phyloP scores from a whole-genome alignment of 768 basidiomycete genomes.

The Trametopsis cervina region DNA sequence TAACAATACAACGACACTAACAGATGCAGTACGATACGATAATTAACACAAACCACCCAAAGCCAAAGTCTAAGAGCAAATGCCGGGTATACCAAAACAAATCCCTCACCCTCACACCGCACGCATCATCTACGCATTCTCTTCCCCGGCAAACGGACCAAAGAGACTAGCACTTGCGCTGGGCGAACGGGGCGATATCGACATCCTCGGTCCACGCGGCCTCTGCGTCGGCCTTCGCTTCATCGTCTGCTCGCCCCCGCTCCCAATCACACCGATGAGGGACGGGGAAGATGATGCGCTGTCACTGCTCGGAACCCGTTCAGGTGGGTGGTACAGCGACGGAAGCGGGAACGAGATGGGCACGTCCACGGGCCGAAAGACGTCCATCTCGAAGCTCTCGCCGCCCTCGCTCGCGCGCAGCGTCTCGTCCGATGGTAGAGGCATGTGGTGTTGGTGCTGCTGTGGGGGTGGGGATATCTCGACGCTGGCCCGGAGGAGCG shows the following conservation, averaged over 20 bases:
- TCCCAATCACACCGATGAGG: not conserved
- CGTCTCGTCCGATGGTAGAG: not conserved
- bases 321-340: not conserved
- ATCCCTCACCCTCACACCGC: no score
- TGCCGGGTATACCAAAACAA: no score
- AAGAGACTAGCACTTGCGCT: no score
- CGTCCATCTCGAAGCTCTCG: not conserved
- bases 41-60: no score
- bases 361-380: not conserved
- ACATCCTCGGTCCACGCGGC: not conserved
- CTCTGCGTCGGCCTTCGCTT: not conserved
- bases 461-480: not conserved
- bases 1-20: no score
- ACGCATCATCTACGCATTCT: no score
- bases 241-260: not conserved
- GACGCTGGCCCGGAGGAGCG: not conserved
- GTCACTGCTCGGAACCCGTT: not conserved
- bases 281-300: not conserved
- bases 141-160: no score
- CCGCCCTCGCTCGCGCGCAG: not conserved
- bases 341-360: not conserved
- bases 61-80: no score
- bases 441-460: not conserved
- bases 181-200: not conserved
- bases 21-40: no score